These are phyloP conservation scores for Kockovaella imperatae DNA, from an alignment of 768 basidiomycete genomes.

Conservation along the genomic window DNA sequence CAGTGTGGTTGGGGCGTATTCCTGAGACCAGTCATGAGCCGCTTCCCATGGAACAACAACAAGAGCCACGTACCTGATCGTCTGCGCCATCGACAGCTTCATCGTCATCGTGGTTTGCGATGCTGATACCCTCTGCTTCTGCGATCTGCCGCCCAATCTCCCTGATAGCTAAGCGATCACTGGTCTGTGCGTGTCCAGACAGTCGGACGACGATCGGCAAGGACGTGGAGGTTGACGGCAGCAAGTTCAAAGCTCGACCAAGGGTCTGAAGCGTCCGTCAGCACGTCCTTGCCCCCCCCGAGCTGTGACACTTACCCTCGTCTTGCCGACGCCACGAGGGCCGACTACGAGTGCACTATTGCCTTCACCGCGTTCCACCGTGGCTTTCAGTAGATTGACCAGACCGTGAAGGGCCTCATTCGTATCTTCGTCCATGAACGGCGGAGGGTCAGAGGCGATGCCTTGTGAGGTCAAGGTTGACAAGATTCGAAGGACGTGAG, in stretches of 20 bases:
- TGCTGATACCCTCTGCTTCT: slow-evolving; percentile 52
- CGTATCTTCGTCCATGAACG: slow-evolving; percentile 30
- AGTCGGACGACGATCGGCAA: slow-evolving; percentile 67
- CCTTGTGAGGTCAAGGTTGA: slow-evolving; percentile 12
- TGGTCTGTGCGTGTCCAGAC: slow-evolving; percentile 75
- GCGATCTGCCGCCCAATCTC: slow-evolving; percentile 79
- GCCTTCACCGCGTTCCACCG: slow-evolving; percentile 72
- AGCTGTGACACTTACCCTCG: slow-evolving; percentile 54
- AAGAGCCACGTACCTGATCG: slow-evolving; percentile 15
- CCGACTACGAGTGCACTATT: slow-evolving; percentile 87
- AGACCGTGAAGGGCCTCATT: slow-evolving; percentile 55
- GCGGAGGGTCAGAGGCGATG: slow-evolving; percentile 10
- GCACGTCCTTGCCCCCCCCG: background rate
- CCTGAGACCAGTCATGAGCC: slow-evolving; percentile 26
- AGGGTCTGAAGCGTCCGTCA: slow-evolving; percentile 9
- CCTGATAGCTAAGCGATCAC: slow-evolving; percentile 80
- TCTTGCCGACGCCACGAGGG: slow-evolving; percentile 78
- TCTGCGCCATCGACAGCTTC: slow-evolving; percentile 44
- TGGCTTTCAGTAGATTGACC: slow-evolving; percentile 60
- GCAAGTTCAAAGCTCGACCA: slow-evolving; percentile 25
- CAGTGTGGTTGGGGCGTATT: slow-evolving; percentile 49
- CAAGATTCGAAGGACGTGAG: slow-evolving; percentile 15
- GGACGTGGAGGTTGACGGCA: slow-evolving; percentile 22
- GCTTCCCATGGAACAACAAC: slow-evolving; percentile 44
- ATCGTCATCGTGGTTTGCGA: slow-evolving; percentile 36